phyloP scores from a whole-genome alignment of 2,329 filamentous ascomycete genomes.

The Aspergillus pseudonomiae region DNA sequence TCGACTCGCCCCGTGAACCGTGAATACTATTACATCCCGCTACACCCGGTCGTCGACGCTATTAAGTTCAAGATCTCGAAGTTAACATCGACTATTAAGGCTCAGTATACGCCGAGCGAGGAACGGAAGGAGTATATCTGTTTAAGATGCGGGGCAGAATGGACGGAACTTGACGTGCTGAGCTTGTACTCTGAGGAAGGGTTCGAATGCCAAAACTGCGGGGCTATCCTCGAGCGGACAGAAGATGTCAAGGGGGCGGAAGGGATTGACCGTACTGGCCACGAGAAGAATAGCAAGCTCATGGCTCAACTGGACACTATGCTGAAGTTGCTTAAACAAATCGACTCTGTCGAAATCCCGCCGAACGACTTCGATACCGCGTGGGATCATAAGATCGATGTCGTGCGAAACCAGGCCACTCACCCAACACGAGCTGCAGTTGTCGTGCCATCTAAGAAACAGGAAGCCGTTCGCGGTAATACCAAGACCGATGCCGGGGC shows the following conservation, averaged over 20 bases:
- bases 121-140: slow-evolving; percentile 95
- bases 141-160: slow-evolving; percentile 77
- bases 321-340: slow-evolving; percentile 51
- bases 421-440: slow-evolving; percentile 46
- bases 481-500: slow-evolving; percentile 48
- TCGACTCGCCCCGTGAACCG: slow-evolving; percentile 79
- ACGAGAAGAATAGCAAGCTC: slow-evolving; percentile 54
- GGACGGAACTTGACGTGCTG: slow-evolving; percentile 86
- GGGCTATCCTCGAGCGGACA: slow-evolving; percentile 48
- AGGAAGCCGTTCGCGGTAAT: slow-evolving; percentile 45
- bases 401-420: slow-evolving; percentile 46
- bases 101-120: slow-evolving; percentile 73
- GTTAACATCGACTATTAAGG: slow-evolving; percentile 85
- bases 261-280: slow-evolving; percentile 49
- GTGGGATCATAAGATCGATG: slow-evolving; percentile 52
- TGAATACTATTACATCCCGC: slow-evolving; percentile 97
- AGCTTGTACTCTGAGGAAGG: slow-evolving; percentile 69
- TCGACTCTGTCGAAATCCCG: slow-evolving; percentile 51
- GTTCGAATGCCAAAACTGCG: slow-evolving; percentile 83
- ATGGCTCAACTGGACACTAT: slow-evolving; percentile 53
- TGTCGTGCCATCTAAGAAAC: slow-evolving; percentile 43
- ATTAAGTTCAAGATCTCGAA: slow-evolving; percentile 94
- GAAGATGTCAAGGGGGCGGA: slow-evolving; percentile 49
- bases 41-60: slow-evolving; percentile 89
- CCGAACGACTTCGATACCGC: slow-evolving; percentile 53